These are phyloP conservation scores for Botryosphaeria dothidea DNA, from an alignment of 2,329 filamentous ascomycete species.

Conservation along the genomic window DNA sequence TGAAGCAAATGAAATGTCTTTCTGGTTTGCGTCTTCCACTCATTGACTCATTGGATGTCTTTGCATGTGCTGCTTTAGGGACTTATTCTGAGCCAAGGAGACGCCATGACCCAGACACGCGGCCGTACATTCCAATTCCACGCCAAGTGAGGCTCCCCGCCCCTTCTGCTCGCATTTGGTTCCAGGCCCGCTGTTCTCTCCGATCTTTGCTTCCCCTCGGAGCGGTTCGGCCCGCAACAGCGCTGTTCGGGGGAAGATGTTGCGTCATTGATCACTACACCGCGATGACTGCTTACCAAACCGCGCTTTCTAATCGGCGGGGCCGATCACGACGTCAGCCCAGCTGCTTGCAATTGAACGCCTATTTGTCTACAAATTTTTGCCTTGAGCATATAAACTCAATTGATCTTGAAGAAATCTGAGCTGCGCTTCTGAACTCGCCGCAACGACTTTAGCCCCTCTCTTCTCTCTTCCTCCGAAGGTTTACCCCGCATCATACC, in stretches of 20 bases:
- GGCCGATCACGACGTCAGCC: constrained; percentile 11
- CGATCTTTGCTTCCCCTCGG: not conserved
- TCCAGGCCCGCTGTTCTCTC: not conserved
- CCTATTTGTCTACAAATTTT: not conserved
- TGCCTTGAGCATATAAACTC: not conserved
- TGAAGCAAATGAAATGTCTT: not conserved
- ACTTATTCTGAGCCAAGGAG: not conserved
- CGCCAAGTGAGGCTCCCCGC: not conserved
- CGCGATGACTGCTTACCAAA: not conserved
- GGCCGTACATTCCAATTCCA: not conserved
- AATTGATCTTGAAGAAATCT: not conserved
- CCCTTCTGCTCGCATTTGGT: not conserved
- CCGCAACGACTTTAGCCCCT: not conserved
- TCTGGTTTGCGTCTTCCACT: not conserved
- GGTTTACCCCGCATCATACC: not conserved
- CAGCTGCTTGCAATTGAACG: not conserved
- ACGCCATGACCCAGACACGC: not conserved
- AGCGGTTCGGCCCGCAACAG: constrained; percentile 13
- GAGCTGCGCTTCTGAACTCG: too few species aligned
- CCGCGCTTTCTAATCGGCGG: not conserved
- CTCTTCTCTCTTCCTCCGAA: too few species aligned
- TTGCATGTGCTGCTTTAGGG: too few species aligned
- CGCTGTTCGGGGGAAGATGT: not conserved
- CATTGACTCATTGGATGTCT: not conserved
- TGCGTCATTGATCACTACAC: constrained; percentile 1